Evolutionary conservation across 179 eudicot species (phyloP), one percentile per base, ranked within the genome.

Genomic region (Silene coronaria): DNA sequence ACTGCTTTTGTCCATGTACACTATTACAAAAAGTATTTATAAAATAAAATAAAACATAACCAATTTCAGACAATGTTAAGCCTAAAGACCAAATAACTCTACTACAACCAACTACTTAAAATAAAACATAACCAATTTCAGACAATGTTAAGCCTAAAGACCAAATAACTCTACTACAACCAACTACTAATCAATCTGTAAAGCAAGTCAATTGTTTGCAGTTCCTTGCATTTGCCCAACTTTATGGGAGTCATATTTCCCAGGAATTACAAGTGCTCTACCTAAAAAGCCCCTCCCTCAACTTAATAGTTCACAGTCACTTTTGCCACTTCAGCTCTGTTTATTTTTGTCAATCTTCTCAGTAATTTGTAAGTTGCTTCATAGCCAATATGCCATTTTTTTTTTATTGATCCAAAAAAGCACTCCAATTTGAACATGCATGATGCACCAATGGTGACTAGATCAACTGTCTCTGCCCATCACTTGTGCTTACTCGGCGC

Each of bases 41-140:
- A 19, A 53, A 42, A 42, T 14, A 12, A 36, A 45, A 46, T 46
- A 70, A 46, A 67, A 70, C 22, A 68, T 16, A 21, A 42, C 9
- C 53, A 68, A 38, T 36, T 68, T 68, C 17, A 22, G n/a, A 38
- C n/a, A 68, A 11, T 11, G 5, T 21, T 10, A n/a, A 64, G 70
- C 22, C 2, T 42, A 21, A 2, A 68, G 30, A 68, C 17, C 57
- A 68, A 42, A 38, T 46, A 65, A 30, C 48, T 42, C 45, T 68
- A 68, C 30, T 27, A 38, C 57, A 68, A 21, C n/a, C 8, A 22
- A 42, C 55, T 19, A 53, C n/a, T 38, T 14, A 12, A 36, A 45
- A 46, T 46, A 70, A 46, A 67, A 70, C 17, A 46, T n/a, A 24
- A 48, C 14, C 59, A 70, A 45, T 45, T 70, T 70, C 13, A 24